phyloP scores from a whole-genome alignment of 768 basidiomycete species.

The Auricularia sp. region DNA sequence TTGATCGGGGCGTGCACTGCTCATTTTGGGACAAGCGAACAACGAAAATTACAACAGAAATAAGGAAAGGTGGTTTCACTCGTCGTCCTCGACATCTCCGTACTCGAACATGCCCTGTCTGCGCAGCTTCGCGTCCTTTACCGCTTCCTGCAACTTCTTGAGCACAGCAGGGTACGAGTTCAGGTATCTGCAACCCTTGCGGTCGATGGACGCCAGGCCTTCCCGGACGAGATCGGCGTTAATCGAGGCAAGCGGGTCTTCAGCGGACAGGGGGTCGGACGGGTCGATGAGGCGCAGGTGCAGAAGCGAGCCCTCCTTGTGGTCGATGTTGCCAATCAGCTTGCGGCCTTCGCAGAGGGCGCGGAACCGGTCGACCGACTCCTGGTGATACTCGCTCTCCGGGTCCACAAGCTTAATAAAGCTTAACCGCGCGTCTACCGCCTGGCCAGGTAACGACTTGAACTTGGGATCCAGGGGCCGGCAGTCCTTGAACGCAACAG shows the following conservation, averaged over 20 bases:
- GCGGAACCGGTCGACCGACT: slow-evolving; percentile 81
- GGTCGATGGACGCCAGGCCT: slow-evolving; percentile 73
- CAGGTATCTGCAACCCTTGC: slow-evolving; percentile 65
- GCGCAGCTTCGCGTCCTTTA: slow-evolving; percentile 57
- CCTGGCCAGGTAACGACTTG: slow-evolving; percentile 83
- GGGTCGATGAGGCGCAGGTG: slow-evolving; percentile 94
- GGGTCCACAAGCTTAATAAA: slow-evolving; percentile 76
- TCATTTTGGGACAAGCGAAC: not conserved
- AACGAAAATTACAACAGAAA: not conserved
- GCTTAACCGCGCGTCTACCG: slow-evolving; percentile 87
- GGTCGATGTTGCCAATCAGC: slow-evolving; percentile 91
- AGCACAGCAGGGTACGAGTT: slow-evolving; percentile 56
- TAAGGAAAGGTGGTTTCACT: slow-evolving; percentile 15
- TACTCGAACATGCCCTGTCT: slow-evolving; percentile 82
- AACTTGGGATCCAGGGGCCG: slow-evolving; percentile 87
- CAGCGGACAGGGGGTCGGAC: slow-evolving; percentile 50
- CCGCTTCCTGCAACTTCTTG: slow-evolving; percentile 52
- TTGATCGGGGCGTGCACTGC: not conserved
- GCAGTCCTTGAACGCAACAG: slow-evolving; percentile 67
- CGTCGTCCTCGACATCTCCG: slow-evolving; percentile 84
- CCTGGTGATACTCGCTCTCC: slow-evolving; percentile 78
- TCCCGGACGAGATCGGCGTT: slow-evolving; percentile 87
- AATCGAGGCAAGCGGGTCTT: slow-evolving; percentile 66
- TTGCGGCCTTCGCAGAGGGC: slow-evolving; percentile 84
- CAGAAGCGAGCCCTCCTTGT: slow-evolving; percentile 62